These are phyloP conservation scores for Leishmania amazonensis DNA, from an alignment of 208 protist genomes.

Conservation along the genomic window DNA sequence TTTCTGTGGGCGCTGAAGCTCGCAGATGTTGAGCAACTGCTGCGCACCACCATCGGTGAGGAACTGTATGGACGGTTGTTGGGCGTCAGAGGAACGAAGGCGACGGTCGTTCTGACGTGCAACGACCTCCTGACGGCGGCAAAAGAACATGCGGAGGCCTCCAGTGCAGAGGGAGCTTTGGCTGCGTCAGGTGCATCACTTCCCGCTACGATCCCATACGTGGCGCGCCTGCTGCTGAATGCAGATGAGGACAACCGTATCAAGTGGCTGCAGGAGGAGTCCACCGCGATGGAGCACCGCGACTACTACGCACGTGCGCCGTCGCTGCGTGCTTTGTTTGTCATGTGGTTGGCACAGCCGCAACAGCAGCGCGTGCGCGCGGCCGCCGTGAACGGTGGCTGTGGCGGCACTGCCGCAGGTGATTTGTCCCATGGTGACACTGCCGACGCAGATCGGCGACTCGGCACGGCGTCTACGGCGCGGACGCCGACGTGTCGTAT, in stretches of 20 bases:
- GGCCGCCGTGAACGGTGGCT: conserved; percentile 3
- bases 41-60: conserved; percentile 26
- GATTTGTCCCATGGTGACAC: neutral
- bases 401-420: conserved; percentile 1
- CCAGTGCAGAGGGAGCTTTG: neutral
- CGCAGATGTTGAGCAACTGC: conserved; percentile 37
- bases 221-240: conserved; percentile 58
- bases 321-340: conserved; percentile 74
- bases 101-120: conserved; percentile 22
- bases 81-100: conserved; percentile 1
- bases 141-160: neutral
- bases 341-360: conserved; percentile 47
- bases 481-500: conserved; percentile 13
- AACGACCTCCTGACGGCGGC: conserved; percentile 16
- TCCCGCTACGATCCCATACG: conserved; percentile 11
- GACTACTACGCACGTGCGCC: conserved; percentile 64
- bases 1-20: conserved; percentile 76
- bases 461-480: conserved; percentile 7
- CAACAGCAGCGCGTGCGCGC: conserved; percentile 18
- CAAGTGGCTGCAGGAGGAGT: conserved; percentile 79
- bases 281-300: conserved; percentile 22
- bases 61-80: conserved; percentile 36
- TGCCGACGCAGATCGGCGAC: conserved; percentile 7
- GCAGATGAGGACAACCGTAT: conserved; percentile 78
- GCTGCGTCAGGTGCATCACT: neutral